Evolutionary conservation across 768 basidiomycete genomes (phyloP).

Genomic region (Mycena galopus): DNA sequence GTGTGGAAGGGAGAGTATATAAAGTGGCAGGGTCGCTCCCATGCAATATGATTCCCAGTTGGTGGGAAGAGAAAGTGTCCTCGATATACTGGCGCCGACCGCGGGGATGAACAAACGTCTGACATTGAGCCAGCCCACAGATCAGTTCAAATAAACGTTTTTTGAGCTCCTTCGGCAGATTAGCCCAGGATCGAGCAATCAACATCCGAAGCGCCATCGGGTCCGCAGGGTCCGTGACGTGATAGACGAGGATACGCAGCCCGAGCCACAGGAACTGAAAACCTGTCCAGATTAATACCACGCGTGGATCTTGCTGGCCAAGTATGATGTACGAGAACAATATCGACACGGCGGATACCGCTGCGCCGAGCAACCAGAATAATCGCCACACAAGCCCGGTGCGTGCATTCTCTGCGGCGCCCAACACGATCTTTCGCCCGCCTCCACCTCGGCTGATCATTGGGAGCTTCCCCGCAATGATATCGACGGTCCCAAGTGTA

Average conservation of each 20-base stretch:
- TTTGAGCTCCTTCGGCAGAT: conserved; percentile 28
- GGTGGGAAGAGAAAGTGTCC: conserved; percentile 12
- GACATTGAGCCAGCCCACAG: conserved; percentile 31
- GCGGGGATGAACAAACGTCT: conserved; percentile 37
- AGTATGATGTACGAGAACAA: conserved; percentile 40
- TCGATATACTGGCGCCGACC: conserved; percentile 33
- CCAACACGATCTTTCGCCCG: conserved; percentile 40
- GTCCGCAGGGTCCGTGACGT: conserved; percentile 34
- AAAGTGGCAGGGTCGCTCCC: conserved; percentile 6
- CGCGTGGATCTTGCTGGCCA: conserved; percentile 12
- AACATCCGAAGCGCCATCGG: conserved; percentile 22
- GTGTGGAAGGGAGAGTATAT: conserved; percentile 8
- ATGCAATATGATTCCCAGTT: background rate
- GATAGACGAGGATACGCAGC: conserved; percentile 38
- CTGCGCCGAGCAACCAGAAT: conserved; percentile 41
- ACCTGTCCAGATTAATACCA: conserved; percentile 38
- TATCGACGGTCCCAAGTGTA: conserved; percentile 33
- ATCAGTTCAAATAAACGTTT: conserved; percentile 36
- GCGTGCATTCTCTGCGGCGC: conserved; percentile 35
- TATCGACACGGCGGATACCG: conserved; percentile 36
- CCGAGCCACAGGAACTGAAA: conserved; percentile 44
- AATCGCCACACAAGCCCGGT: conserved; percentile 35
- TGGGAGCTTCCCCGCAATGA: conserved; percentile 41
- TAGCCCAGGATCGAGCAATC: conserved; percentile 18
- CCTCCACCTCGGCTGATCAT: conserved; percentile 36